Evolutionary conservation across 805 yeast genomes (phyloP), one percentile per base, ranked within the genome.

Genomic region (Saturnispora hagleri): DNA sequence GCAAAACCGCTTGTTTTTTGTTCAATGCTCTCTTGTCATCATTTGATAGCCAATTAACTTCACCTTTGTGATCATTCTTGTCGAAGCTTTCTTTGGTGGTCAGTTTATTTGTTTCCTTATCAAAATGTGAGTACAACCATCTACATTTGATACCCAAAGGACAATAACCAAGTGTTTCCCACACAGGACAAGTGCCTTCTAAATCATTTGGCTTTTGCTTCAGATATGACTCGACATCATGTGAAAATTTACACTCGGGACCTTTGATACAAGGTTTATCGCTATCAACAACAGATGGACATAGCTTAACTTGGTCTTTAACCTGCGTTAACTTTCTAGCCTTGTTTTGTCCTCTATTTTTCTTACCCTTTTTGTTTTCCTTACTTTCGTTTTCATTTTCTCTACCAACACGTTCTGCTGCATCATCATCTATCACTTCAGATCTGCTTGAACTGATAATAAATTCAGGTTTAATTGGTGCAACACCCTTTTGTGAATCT

Each of bases 91-190:
- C 64, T 61, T 79, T 81, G 50, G 66, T 73, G 35, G 73, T 54
- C 20, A 83, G 66, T 53, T 65, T 69, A 50, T 69, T 71, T 17
- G 73, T 67, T 52, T 72, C 83, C 33, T 62, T 62, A 58, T 76
- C 64, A 61, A 71, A 76, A 69, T 93, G 98, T 15, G 87, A 78
- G 3, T 77, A 70, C 52, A 93, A 75, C 88, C 96, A 93, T 60
- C 97, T 79, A 70, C 99, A 93, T 66, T 88, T 91, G 60, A 87
- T 69, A 0, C 99, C 99, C 55, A 85, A 78, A 4, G 96, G 96
- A 73, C 99, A 93, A 62, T 80, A 82, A 0, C 99, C 99, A 35
- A 88, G 72, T 1, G 86, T 84, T 34, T 71, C 72, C 63, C 71
- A 89, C 3, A 88, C 96, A 0, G 99, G 98, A 68, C 99, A 93